Conservation (phyloP, 176 grass and related monocot species). For the Tillandsia fasciculata region DNA sequence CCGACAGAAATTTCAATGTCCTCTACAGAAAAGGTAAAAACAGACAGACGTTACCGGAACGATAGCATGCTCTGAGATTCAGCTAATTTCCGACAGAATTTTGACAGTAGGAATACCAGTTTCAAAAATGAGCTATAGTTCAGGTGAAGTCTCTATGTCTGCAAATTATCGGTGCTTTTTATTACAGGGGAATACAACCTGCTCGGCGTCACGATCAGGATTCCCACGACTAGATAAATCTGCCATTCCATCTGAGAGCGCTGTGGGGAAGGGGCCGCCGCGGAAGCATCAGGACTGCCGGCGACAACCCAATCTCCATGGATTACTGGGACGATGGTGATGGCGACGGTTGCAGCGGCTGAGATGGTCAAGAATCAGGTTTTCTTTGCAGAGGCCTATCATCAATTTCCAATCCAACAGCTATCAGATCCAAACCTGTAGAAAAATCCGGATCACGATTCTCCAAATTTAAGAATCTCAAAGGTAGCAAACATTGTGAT, state of each 20-base stretch:
- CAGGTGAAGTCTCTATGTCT: background rate
- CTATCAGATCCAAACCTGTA: background rate
- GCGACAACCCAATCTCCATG: constrained; percentile 23
- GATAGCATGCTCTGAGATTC: too few relatives aligned
- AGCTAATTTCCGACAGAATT: too few relatives aligned
- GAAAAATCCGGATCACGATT: background rate
- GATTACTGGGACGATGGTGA: constrained; percentile 16
- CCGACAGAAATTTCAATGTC: too few relatives aligned
- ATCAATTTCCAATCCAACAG: constrained; percentile 21
- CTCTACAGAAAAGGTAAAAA: too few relatives aligned
- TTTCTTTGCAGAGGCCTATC: constrained; percentile 23
- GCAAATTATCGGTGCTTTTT: background rate
- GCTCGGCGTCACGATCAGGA: constrained; percentile 34
- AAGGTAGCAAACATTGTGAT: too few relatives aligned
- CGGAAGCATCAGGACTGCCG: constrained; percentile 23
- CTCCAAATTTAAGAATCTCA: too few relatives aligned
- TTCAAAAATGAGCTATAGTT: background rate
- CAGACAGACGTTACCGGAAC: too few relatives aligned
- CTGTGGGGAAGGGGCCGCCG: constrained; percentile 2
- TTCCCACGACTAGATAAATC: constrained; percentile 42
- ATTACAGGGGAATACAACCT: constrained; percentile 10
- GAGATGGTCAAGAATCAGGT: constrained; percentile 8
- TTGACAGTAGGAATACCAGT: background rate
- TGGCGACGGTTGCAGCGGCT: background rate
- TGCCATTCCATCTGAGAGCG: constrained; percentile 53